These are phyloP conservation scores for Rhizopogon roseolus DNA, from an alignment of 768 basidiomycete genomes.

Conservation along the genomic window DNA sequence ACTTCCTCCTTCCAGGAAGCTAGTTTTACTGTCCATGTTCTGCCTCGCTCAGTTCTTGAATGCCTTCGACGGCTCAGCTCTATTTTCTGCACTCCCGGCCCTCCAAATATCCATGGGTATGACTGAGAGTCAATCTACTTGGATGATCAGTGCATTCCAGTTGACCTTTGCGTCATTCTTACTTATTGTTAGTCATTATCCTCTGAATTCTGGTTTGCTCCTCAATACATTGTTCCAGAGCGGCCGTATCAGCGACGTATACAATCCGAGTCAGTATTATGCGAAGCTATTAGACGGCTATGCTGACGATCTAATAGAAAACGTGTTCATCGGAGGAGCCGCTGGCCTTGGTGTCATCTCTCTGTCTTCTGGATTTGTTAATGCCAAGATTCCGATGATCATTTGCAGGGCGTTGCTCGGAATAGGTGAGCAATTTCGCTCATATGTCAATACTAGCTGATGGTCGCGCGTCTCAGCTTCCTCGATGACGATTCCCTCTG, in stretches of 20 bases:
- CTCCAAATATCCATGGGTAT: slow-evolving; percentile 20
- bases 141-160: slow-evolving; percentile 40
- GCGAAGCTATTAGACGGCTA: neutral
- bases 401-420: slow-evolving; percentile 50
- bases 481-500: slow-evolving; percentile 48
- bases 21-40: slow-evolving; percentile 28
- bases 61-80: slow-evolving; percentile 35
- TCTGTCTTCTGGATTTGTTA: slow-evolving; percentile 41
- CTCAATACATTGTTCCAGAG: slow-evolving; percentile 19
- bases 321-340: slow-evolving; percentile 38
- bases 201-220: neutral
- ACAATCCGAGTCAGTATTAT: slow-evolving; percentile 32
- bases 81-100: slow-evolving; percentile 35
- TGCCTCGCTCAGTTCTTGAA: slow-evolving; percentile 42
- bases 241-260: slow-evolving; percentile 34
- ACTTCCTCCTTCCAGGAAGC: slow-evolving; percentile 21
- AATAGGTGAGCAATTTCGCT: slow-evolving; percentile 25
- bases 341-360: slow-evolving; percentile 37
- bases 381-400: slow-evolving; percentile 42
- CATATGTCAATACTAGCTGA: neutral
- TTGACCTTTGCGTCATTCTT: slow-evolving; percentile 39
- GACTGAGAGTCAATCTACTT: slow-evolving; percentile 23
- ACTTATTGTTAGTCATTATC: slow-evolving; percentile 23
- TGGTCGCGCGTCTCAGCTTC: slow-evolving; percentile 27
- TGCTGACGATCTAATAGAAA: slow-evolving; percentile 21